A percentile compares a stretch with the other conserved stretches of the same genome.
These are phyloP conservation scores for Citrullus mucosospermus DNA, from an alignment of 306 rosid genomes.

Conservation along the genomic window DNA sequence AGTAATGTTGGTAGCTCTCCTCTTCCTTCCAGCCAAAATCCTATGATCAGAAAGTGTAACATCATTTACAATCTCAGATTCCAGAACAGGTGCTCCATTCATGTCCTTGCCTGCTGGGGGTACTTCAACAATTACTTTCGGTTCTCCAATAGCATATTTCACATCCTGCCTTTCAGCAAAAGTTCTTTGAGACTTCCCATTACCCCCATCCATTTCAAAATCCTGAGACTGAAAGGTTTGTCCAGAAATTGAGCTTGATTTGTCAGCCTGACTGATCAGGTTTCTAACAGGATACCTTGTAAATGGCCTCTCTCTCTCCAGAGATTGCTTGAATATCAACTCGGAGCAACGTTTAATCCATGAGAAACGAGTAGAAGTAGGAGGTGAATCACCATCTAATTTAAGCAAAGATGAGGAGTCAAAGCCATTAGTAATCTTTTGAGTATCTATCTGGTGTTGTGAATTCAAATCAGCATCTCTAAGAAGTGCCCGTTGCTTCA, in stretches of 20 bases:
- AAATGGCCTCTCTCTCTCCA: conserved; percentile 25
- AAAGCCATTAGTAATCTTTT: conserved; percentile 23
- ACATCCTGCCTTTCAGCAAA: conserved; percentile 23
- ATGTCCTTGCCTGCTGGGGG: conserved; percentile 30
- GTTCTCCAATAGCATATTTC: conserved; percentile 44
- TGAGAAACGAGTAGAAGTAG: conserved; percentile 44
- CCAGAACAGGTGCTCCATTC: conserved; percentile 13
- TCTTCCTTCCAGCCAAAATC: conserved; percentile 41
- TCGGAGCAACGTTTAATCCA: conserved; percentile 72
- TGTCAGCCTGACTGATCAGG: conserved; percentile 10
- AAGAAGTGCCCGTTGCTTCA: conserved; percentile 25
- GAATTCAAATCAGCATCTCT: conserved; percentile 19
- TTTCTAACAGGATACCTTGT: conserved; percentile 18
- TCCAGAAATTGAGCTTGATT: conserved; percentile 14
- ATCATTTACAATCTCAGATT: conserved; percentile 26
- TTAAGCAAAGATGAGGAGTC: conserved; percentile 33
- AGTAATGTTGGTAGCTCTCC: conserved; percentile 31
- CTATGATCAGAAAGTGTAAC: conserved; percentile 26
- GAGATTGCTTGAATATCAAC: conserved; percentile 51
- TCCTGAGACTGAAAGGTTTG: conserved; percentile 8
- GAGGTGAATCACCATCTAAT: conserved; percentile 26
- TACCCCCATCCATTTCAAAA: conserved; percentile 13
- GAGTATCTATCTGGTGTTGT: conserved; percentile 16
- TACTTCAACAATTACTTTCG: conserved; percentile 84
- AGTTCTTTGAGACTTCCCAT: conserved; percentile 21